Evolutionary conservation across 192 early-diverging fungal species (phyloP), one percentile per base, ranked within the genome.

Genomic region (Coemansia sp.): DNA sequence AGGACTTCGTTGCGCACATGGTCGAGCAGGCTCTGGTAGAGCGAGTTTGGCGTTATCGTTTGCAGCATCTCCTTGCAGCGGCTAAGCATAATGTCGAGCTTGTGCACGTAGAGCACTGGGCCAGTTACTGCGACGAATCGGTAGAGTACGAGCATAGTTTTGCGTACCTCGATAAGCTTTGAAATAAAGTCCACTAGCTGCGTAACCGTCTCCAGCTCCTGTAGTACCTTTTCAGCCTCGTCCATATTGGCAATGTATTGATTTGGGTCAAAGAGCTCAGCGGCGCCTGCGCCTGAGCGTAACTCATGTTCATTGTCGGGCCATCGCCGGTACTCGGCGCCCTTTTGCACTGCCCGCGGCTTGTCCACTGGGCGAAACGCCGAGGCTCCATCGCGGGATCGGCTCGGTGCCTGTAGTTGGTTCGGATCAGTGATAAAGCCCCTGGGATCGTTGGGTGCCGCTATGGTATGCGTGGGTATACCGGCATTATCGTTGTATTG

Each of bases 81-180:
- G 10, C 55, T 61, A 27, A 84, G 73, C 59, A 84, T 74, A 21
- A 70, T 62, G 21, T 53, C 44, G 34, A 84, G 73, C 57, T 70
- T 73, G 29, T 50, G 64, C 17, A 59, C 57, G 57, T 84, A 68
- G 14, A 84, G 67, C n/a, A 78, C 76, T 15, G 81, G 81, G 0
- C 81, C 75, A 1, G 81, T 84, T 21, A 73, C 70, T 2, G 81
- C 81, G 23, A 78, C 51, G 31, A 84, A 77, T 39, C 81, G 76
- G 42, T 84, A 84, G 3, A 83, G 70, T 41, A 83, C 76, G 14
- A 78, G 67, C 80, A 83, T 77, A 19, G 76, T 77, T 60, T 73
- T 75, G 64, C 80, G 80, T 50, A 83, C 73, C 64, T 83, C 76
- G 55, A 83, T 58, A 36, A 83, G 77, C 67, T 70, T 74, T 27